Conservation (phyloP, 345 rosid genomes). For the Eucalyptus erythrocorys region DNA sequence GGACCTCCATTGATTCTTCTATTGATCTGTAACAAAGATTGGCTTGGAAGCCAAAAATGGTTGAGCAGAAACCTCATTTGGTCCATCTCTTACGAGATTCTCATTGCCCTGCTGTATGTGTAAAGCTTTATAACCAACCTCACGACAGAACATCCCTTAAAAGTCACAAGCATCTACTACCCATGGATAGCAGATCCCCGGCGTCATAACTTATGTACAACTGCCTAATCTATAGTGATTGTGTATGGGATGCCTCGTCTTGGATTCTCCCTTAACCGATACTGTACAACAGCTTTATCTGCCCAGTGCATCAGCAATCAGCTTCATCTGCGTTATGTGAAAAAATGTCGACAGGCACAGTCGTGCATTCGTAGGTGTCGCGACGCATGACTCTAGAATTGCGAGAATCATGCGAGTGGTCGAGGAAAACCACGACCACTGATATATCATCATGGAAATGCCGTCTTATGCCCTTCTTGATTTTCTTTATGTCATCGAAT, state of each 20-base stretch:
- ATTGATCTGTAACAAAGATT: not conserved
- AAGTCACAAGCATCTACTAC: not conserved
- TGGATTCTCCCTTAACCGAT: not conserved
- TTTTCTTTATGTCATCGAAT: slow-evolving; percentile 25
- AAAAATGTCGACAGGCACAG: slow-evolving; percentile 35
- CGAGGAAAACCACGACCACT: slow-evolving; percentile 42
- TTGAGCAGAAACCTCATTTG: not conserved
- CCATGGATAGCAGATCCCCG: not conserved
- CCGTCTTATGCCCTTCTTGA: slow-evolving; percentile 41
- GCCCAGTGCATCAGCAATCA: not conserved
- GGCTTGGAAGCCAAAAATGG: not conserved
- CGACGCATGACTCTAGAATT: slow-evolving; percentile 5
- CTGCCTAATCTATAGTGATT: not conserved
- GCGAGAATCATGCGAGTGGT: slow-evolving; percentile 7
- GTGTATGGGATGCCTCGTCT: not conserved
- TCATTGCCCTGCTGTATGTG: not conserved
- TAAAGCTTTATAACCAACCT: not conserved
- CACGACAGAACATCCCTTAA: not conserved
- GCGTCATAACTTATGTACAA: not conserved
- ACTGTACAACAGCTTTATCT: not conserved
- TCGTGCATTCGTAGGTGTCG: slow-evolving; percentile 10
- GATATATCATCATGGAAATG: slow-evolving; percentile 60
- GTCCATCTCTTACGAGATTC: not conserved
- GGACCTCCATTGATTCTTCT: not conserved
- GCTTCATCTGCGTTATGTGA: slow-evolving; percentile 8